Evolutionary conservation across 1,284 basidiomycete genomes (phyloP).

Genomic region (Cryptococcus wingfieldii): DNA sequence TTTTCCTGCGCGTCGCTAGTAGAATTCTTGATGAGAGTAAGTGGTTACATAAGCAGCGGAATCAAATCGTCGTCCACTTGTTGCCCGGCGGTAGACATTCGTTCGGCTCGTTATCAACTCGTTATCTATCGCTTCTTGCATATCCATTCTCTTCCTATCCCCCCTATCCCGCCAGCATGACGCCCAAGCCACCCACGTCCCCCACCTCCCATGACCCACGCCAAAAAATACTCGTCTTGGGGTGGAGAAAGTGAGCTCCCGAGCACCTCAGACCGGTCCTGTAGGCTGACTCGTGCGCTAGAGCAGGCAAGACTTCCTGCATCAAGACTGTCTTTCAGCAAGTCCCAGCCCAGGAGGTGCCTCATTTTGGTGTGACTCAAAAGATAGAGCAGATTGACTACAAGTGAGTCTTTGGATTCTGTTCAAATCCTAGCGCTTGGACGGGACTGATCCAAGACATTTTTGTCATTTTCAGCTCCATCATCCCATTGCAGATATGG

Average conservation of each 20-base stretch:
- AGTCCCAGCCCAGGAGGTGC: slow-evolving; percentile 76
- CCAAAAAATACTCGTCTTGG: slow-evolving; percentile 68
- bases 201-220: slow-evolving; percentile 12
- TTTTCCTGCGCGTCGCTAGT: too few relatives aligned
- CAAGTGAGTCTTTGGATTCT: slow-evolving; percentile 60
- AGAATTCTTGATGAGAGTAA: too few relatives aligned
- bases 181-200: slow-evolving; percentile 18
- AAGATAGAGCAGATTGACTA: slow-evolving; percentile 69
- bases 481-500: slow-evolving; percentile 91
- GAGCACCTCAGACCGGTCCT: slow-evolving; percentile 2
- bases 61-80: too few relatives aligned
- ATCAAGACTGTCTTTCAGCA: slow-evolving; percentile 86
- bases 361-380: slow-evolving; percentile 84
- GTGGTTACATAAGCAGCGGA: too few relatives aligned
- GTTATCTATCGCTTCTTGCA: too few relatives aligned
- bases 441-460: neutral
- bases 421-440: slow-evolving; percentile 1
- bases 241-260: slow-evolving; percentile 63
- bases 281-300: slow-evolving; percentile 31
- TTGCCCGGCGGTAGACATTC: too few relatives aligned
- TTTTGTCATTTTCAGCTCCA: slow-evolving; percentile 58
- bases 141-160: too few relatives aligned
- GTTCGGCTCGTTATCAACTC: too few relatives aligned
- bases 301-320: slow-evolving; percentile 91
- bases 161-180: too few relatives aligned